Evolutionary conservation across 108 stramenopile genomes (phyloP), one percentile per base, ranked within the genome.

Genomic region (Epipyxis sp.): DNA sequence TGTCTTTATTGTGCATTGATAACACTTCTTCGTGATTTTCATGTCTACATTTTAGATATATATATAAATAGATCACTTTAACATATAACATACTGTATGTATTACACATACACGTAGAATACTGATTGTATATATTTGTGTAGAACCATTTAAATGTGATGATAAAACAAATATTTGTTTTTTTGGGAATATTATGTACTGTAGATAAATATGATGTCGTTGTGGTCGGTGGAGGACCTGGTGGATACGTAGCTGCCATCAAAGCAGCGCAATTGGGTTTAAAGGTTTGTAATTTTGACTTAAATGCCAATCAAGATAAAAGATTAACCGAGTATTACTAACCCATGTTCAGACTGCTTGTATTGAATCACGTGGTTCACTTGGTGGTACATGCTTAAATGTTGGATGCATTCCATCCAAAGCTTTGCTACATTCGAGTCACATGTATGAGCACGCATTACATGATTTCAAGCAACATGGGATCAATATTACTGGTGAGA

Each of bases 321-420:
- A 25, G 16, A 20, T 57, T 25, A 57, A 57, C 54, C 54, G 54
- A 57, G 54, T 25, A 57, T 25, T 57, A 25, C 25, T 57, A 25
- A 20, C 34, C 34, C 46, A 50, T 50, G 1, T 30, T 10, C 10
- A 81, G 81, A 97, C 98, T 2, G 98, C 96, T 44, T 97, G 96
- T 84, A 95, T 99, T 42, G 98, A 99, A 90, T 91, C 91, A 87
- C 88, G 98, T 20, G 98, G 97, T 10, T 77, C 89, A 61, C 86
- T 98, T 42, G 97, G 95, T n/a, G 87, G 86, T 32, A 93, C 95
- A 40, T 97, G 96, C 85, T 90, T 97, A 78, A 98, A 99, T 77
- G 97, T 99, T 27, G 98, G 98, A 16, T 99, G 98, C 90, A 99
- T 99, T 84, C 98, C 98, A 43, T 95, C 94, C 89, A 99, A 99